Evolutionary conservation across 345 rosid genomes (phyloP).

Genomic region (Noccaea caerulescens): DNA sequence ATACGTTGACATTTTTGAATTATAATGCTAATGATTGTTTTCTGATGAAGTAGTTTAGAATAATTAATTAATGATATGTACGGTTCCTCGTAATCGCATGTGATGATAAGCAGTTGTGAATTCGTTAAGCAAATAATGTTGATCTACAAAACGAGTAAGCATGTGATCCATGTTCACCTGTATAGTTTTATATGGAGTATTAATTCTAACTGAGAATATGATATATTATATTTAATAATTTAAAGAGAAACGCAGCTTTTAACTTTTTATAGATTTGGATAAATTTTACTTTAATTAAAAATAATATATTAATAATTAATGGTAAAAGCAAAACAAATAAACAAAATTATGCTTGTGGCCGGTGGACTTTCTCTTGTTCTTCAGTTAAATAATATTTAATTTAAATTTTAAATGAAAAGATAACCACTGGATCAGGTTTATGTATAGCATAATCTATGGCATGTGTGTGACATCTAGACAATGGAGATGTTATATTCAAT

Average conservation of each 20-base stretch:
- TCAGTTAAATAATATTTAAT: background rate
- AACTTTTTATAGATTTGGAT: too few relatives aligned
- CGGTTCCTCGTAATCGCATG: slow-evolving; percentile 44
- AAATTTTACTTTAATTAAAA: too few relatives aligned
- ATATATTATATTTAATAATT: background rate
- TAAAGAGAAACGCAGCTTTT: too few relatives aligned
- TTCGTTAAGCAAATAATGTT: slow-evolving; percentile 32
- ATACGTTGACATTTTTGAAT: slow-evolving; percentile 25
- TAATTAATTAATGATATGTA: slow-evolving; percentile 38
- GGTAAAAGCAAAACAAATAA: slow-evolving; percentile 6
- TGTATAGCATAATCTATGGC: slow-evolving; percentile 37
- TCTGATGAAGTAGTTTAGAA: background rate
- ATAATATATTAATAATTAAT: too few relatives aligned
- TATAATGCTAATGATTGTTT: slow-evolving; percentile 33
- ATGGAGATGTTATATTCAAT: background rate
- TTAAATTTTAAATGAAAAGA: background rate
- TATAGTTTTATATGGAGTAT: background rate
- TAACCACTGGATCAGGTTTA: slow-evolving; percentile 5
- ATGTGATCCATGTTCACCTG: slow-evolving; percentile 43
- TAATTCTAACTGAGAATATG: background rate
- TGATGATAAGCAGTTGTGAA: slow-evolving; percentile 38
- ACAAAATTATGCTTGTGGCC: slow-evolving; percentile 4
- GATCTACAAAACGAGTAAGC: slow-evolving; percentile 21
- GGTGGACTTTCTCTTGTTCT: slow-evolving; percentile 23
- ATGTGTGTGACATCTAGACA: slow-evolving; percentile 42